Percentiles rank a stretch among this genome's conserved stretches.
phyloP scores from a whole-genome alignment of 2,329 filamentous ascomycete genomes.

The Diplodia mutila region DNA sequence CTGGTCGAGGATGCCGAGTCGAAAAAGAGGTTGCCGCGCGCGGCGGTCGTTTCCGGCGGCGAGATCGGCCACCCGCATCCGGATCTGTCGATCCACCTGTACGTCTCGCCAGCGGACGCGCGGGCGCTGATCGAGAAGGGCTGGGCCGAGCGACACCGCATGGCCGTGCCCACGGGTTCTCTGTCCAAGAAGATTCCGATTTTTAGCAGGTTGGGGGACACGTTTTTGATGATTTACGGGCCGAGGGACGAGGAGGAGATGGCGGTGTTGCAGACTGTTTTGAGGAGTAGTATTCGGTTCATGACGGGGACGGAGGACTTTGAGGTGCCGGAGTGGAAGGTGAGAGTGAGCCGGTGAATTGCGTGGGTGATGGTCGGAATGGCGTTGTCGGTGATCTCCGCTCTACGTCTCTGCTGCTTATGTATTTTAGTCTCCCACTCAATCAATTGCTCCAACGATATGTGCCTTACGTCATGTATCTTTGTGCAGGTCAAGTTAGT shows the following conservation, averaged over 20 bases:
- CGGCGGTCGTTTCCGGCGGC: not conserved
- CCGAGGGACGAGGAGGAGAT: constrained; percentile 6
- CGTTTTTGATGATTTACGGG: constrained; percentile 7
- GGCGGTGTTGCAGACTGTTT: not conserved
- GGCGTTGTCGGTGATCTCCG: no score
- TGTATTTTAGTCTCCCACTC: no score
- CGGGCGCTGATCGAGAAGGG: constrained; percentile 16
- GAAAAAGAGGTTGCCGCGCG: not conserved
- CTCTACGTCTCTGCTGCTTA: no score
- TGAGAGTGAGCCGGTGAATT: not conserved
- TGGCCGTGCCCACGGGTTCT: not conserved
- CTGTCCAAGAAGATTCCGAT: not conserved
- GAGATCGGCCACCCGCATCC: constrained; percentile 6
- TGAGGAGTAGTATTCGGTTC: not conserved
- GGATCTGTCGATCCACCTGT: constrained; percentile 6
- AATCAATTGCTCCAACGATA: no score
- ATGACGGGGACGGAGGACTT: not conserved
- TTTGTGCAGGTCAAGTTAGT: no score
- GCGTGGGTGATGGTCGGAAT: no score
- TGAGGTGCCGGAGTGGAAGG: not conserved
- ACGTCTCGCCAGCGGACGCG: constrained; percentile 6
- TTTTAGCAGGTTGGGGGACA: not conserved
- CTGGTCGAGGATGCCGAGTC: not conserved
- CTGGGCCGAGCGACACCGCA: constrained; percentile 6
- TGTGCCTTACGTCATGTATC: no score